Evolutionary conservation across 306 rosid species (phyloP).

Genomic region (Prinsepia uniflora): DNA sequence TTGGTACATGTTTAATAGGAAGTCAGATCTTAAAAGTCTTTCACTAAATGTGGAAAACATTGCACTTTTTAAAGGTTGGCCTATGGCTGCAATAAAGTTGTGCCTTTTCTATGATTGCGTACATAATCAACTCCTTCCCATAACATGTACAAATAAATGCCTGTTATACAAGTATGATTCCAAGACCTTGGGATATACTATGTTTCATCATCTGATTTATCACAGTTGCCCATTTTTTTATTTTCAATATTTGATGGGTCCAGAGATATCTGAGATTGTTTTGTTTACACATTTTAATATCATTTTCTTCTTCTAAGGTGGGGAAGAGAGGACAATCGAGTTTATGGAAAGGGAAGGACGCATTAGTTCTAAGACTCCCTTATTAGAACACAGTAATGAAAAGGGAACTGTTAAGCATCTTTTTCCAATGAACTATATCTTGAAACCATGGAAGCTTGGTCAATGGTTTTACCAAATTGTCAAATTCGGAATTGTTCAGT

Average conservation of each 20-base stretch:
- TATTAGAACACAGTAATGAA: conserved; percentile 53
- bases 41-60: neutral
- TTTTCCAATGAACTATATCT: conserved; percentile 74
- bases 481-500: conserved; percentile 94
- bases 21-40: neutral
- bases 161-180: neutral
- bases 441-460: conserved; percentile 93
- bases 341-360: conserved; percentile 93
- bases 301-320: conserved; percentile 45
- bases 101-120: neutral
- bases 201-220: neutral
- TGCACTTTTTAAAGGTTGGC: neutral
- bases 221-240: neutral
- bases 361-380: conserved; percentile 55
- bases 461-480: conserved; percentile 80
- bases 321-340: conserved; percentile 84
- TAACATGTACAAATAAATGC: neutral
- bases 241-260: neutral
- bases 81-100: neutral
- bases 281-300: neutral
- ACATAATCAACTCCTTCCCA: neutral
- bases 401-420: conserved; percentile 72
- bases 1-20: neutral
- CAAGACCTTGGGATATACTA: neutral
- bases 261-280: neutral